A percentile compares a stretch with the other conserved stretches of the same genome.
phyloP scores from a whole-genome alignment of 2,329 filamentous ascomycete genomes.

The Raffaelea arxii region DNA sequence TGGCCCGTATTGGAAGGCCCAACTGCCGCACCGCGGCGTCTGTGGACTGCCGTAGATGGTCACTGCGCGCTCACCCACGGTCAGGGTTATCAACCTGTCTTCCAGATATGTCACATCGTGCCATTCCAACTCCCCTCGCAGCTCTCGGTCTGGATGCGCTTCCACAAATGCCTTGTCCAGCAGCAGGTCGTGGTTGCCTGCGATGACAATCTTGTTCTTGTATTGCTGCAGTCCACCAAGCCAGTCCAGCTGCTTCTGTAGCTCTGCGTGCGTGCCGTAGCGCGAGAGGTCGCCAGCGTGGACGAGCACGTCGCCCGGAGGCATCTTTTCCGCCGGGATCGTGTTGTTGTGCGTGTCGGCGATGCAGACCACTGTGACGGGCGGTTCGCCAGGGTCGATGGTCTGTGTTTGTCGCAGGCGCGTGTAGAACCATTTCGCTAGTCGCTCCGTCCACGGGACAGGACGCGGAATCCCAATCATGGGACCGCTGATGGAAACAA shows the following conservation, averaged over 20 bases:
- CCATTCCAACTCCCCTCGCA: constrained; percentile 13
- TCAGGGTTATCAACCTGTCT: constrained; percentile 3
- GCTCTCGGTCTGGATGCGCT: constrained; percentile 7
- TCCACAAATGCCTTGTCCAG: constrained; percentile 6
- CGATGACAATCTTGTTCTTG: constrained; percentile 24
- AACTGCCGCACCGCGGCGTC: constrained; percentile 14
- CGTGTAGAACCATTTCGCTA: too few species aligned
- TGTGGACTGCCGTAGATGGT: constrained; percentile 15
- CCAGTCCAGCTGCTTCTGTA: constrained; percentile 26
- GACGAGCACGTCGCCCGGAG: constrained; percentile 28
- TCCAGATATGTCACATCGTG: constrained; percentile 14
- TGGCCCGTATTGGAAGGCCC: constrained; percentile 18
- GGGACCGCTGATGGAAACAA: too few species aligned
- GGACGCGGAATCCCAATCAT: too few species aligned
- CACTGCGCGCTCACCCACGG: constrained; percentile 6
- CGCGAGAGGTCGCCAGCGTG: constrained; percentile 31
- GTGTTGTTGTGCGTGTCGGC: constrained; percentile 30
- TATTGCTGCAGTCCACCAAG: constrained; percentile 22
- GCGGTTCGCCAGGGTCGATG: too few species aligned
- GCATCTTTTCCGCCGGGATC: constrained; percentile 16
- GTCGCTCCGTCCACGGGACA: too few species aligned
- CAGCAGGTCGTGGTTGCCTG: constrained; percentile 14
- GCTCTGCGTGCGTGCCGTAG: constrained; percentile 25
- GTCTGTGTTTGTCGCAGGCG: too few species aligned
- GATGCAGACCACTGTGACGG: constrained; percentile 21